Evolutionary conservation across 2,329 filamentous ascomycete species (phyloP), one percentile per base, ranked within the genome.

Genomic region (Fusarium protoensiforme): DNA sequence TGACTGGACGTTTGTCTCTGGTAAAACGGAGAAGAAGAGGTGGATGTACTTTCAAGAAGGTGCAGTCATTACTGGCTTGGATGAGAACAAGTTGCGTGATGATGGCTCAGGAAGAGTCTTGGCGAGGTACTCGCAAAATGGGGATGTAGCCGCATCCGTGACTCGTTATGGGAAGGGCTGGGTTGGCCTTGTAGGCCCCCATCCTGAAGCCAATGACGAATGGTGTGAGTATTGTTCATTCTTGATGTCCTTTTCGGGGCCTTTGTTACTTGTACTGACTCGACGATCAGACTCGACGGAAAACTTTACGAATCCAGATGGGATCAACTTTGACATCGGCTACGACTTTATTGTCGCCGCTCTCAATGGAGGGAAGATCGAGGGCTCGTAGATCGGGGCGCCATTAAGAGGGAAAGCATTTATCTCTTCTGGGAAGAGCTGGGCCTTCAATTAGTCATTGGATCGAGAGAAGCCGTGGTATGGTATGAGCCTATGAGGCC

Each of bases 1-100:
- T 5, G 68, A 79, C 65, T 78, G 77, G 75, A 67, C 63, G 1
- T 78, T 77, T 54, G 65, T 57, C 10, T 59, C 70, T 11, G 75
- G 76, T 14, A 54, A 64, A 31, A 75, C 67, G 1, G 62, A 67
- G 11, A 53, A 54, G 18, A 54, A 63, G 31, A 62, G 66, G 16
- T 78, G 78, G 78, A 22, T 76, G 14, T 79, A 77, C 48, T 79
- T 78, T 51, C 78, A 79, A 51, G 78, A 79, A 16, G 77, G 78
- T 14, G 71, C 69, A 2, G 39, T 65, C 22, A 67, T 78, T 36
- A 74, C 60, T 14, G 72, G 75, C 24, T n/a, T 77, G 8, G 61
- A 71, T 24, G 63, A 46, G 20, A 41, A 58, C 10, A 35, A 43
- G 24, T 22, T 56, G 14, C 8, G 9, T 20, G 20, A 20, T 3